These are phyloP conservation scores for Fusarium tuaranense DNA, from an alignment of 2,329 filamentous ascomycete genomes.

Conservation along the genomic window DNA sequence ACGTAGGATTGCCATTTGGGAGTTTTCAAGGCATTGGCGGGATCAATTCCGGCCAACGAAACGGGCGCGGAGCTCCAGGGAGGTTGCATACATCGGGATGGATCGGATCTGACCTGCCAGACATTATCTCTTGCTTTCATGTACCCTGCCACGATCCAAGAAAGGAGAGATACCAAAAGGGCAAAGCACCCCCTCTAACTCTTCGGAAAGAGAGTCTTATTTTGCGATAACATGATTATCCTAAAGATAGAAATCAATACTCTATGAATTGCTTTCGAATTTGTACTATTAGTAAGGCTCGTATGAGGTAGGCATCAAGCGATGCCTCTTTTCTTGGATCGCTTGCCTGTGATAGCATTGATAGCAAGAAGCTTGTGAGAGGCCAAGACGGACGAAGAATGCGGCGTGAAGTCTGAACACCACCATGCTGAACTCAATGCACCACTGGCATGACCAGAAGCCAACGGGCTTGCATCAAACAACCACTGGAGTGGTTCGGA, in stretches of 20 bases:
- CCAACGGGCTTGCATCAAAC: slow-evolving; percentile 29
- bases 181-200: no score
- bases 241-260: no score
- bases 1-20: neutral
- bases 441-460: neutral
- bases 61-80: neutral
- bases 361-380: slow-evolving; percentile 3
- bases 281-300: no score
- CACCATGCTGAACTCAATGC: neutral
- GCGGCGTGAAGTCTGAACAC: neutral
- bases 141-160: neutral
- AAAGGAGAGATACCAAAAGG: no score
- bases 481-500: neutral
- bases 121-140: neutral
- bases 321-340: no score
- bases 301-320: no score
- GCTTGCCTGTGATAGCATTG: neutral
- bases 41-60: neutral
- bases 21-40: neutral
- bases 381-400: slow-evolving; percentile 1
- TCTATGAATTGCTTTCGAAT: no score
- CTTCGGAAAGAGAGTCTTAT: no score
- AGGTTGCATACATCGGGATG: slow-evolving; percentile 1
- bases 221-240: no score
- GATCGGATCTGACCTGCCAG: neutral